Percentiles rank a stretch among this genome's conserved stretches.
Evolutionary conservation across 192 early-diverging fungal species (phyloP).

Genomic region (Spinellus fusiger): DNA sequence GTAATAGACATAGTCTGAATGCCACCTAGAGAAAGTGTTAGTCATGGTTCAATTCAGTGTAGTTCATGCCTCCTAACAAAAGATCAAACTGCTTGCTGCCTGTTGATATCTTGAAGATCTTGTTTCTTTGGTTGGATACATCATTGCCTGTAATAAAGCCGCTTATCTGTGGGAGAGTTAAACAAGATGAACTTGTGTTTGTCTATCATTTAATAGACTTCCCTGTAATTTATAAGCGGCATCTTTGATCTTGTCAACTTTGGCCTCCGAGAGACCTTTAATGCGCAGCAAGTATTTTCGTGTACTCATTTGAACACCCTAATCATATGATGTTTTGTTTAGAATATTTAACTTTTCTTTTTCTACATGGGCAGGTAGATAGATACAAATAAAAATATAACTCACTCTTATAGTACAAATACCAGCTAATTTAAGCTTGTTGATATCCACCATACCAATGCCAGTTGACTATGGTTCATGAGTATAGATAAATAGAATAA

Average conservation of each 20-base stretch:
- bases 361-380: not conserved
- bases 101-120: constrained; percentile 64
- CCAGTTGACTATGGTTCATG: constrained; percentile 44
- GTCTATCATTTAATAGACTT: not conserved
- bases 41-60: not conserved
- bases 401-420: constrained; percentile 67
- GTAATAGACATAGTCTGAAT: constrained; percentile 79
- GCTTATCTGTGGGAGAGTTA: constrained; percentile 18
- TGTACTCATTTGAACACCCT: constrained; percentile 76
- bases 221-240: constrained; percentile 59
- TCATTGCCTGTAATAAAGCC: constrained; percentile 69
- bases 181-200: not conserved
- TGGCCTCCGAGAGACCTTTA: constrained; percentile 79
- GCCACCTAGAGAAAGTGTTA: constrained; percentile 42
- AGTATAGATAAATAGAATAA: constrained; percentile 32
- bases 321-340: not conserved
- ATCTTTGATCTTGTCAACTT: constrained; percentile 86
- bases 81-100: constrained; percentile 75
- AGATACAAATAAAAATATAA: not conserved
- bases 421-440: constrained; percentile 71
- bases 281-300: constrained; percentile 56
- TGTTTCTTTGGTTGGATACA: constrained; percentile 44
- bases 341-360: not conserved
- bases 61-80: constrained; percentile 55
- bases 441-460: constrained; percentile 72